These are phyloP conservation scores for Zoysia matrella DNA, from an alignment of 202 grass and related monocot genomes.

Conservation along the genomic window DNA sequence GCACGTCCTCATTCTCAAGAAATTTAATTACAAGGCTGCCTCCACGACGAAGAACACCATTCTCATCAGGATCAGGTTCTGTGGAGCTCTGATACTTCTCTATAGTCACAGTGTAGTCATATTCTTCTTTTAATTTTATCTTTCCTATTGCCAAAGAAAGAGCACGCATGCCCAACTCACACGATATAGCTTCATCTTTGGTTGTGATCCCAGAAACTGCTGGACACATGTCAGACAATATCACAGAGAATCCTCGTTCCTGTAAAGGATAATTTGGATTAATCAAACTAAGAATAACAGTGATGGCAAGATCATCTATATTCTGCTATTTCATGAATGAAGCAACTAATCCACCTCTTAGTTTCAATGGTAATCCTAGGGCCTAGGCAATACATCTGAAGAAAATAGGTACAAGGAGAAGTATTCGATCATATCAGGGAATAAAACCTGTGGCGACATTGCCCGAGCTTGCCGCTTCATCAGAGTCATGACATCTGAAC, in stretches of 20 bases:
- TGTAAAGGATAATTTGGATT: constrained; percentile 38
- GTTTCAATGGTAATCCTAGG: neutral
- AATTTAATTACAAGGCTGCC: constrained; percentile 86
- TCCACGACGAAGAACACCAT: constrained; percentile 70
- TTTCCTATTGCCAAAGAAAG: constrained; percentile 82
- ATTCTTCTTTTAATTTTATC: constrained; percentile 43
- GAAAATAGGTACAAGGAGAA: neutral
- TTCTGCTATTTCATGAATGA: neutral
- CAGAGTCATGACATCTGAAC: constrained; percentile 72
- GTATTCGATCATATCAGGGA: neutral
- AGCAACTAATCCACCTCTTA: neutral
- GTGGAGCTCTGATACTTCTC: constrained; percentile 58
- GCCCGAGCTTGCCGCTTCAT: constrained; percentile 63
- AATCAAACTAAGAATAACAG: constrained; percentile 8
- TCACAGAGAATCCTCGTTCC: constrained; percentile 81
- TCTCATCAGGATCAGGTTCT: constrained; percentile 57
- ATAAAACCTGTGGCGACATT: constrained; percentile 75
- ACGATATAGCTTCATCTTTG: constrained; percentile 88
- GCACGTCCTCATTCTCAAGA: constrained; percentile 80
- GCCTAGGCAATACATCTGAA: neutral
- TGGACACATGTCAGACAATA: constrained; percentile 95
- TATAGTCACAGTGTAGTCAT: constrained; percentile 37
- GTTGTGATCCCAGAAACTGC: constrained; percentile 86
- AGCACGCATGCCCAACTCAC: constrained; percentile 66
- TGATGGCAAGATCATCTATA: neutral